Evolutionary conservation across 1,139 yeast species (phyloP).

Genomic region (Pichia sp.): DNA sequence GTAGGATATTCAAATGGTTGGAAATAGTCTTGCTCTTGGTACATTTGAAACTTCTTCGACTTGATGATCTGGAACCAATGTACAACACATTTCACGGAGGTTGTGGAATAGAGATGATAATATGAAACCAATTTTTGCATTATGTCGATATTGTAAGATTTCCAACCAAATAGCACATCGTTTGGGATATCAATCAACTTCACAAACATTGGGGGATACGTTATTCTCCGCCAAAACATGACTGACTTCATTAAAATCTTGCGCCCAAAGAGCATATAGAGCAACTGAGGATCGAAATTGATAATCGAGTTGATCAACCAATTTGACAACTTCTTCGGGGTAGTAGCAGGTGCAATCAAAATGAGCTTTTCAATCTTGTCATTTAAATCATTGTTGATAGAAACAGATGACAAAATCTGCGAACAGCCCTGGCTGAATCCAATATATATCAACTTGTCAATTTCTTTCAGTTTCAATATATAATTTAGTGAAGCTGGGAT

Average conservation of each 20-base stretch:
- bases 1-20: slow-evolving; percentile 44
- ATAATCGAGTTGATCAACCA: slow-evolving; percentile 70
- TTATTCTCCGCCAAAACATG: slow-evolving; percentile 73
- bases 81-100: slow-evolving; percentile 86
- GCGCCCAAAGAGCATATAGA: slow-evolving; percentile 72
- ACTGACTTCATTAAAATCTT: slow-evolving; percentile 72
- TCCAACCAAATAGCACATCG: slow-evolving; percentile 72
- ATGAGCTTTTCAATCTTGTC: slow-evolving; percentile 64
- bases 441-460: slow-evolving; percentile 52
- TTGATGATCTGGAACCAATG: slow-evolving; percentile 95
- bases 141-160: slow-evolving; percentile 59
- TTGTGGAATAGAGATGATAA: slow-evolving; percentile 82
- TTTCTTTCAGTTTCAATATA: slow-evolving; percentile 45
- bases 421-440: slow-evolving; percentile 94
- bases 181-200: slow-evolving; percentile 68
- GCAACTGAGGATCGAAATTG: slow-evolving; percentile 71
- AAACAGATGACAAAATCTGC: slow-evolving; percentile 78
- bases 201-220: slow-evolving; percentile 80
- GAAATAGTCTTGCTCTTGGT: slow-evolving; percentile 57
- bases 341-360: slow-evolving; percentile 77
- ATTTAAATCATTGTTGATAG: slow-evolving; percentile 67
- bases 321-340: slow-evolving; percentile 82
- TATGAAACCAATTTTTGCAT: slow-evolving; percentile 74
- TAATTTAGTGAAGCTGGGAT: slow-evolving; percentile 73
- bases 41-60: slow-evolving; percentile 82